Evolutionary conservation across 305 asterid genomes (phyloP).

Genomic region (Striga hermonthica): DNA sequence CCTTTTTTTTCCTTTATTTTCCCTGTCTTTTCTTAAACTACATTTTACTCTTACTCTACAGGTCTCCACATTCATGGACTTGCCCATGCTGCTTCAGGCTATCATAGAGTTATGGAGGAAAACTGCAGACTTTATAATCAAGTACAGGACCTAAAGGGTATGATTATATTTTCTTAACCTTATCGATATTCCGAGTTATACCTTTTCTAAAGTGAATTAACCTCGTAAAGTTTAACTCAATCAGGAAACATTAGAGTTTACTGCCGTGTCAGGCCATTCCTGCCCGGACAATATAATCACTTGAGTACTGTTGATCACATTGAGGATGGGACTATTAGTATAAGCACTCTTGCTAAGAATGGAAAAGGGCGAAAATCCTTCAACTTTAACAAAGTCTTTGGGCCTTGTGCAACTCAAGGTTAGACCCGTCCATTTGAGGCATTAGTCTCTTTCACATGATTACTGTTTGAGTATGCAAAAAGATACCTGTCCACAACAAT

Average conservation of each 20-base stretch:
- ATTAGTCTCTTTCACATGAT: background rate
- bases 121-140: conserved; percentile 85
- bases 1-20: no score
- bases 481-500: background rate
- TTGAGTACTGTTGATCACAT: conserved; percentile 16
- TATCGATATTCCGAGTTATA: conserved; percentile 17
- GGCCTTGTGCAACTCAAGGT: conserved; percentile 19
- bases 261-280: conserved; percentile 18
- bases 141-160: conserved; percentile 94
- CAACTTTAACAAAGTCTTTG: conserved; percentile 16
- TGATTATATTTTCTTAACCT: conserved; percentile 3
- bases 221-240: conserved; percentile 10
- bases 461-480: background rate
- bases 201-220: conserved; percentile 26
- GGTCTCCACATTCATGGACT: conserved; percentile 79
- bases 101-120: conserved; percentile 88
- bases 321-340: conserved; percentile 9
- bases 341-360: conserved; percentile 2
- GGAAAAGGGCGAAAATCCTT: conserved; percentile 18
- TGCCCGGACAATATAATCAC: conserved; percentile 13
- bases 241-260: conserved; percentile 22
- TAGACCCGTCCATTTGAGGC: background rate
- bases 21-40: background rate
- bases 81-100: conserved; percentile 93
- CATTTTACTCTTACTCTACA: conserved; percentile 33